phyloP scores from a whole-genome alignment of 257 asterid species.

The Ocimum tenuiflorum region DNA sequence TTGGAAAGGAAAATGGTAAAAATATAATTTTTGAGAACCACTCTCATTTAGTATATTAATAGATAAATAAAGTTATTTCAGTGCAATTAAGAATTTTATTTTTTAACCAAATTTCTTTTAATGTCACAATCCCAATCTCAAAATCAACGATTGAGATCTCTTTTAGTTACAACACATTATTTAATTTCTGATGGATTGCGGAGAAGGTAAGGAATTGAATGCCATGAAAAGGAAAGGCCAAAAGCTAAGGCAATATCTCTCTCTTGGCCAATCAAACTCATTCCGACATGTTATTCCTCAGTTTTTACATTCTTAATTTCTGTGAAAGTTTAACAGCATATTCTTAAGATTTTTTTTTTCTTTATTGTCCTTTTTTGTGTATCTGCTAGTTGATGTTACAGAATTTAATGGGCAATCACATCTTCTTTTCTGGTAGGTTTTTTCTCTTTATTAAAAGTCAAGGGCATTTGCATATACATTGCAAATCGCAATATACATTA shows the following conservation, averaged over 20 bases:
- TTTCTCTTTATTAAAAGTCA: no score
- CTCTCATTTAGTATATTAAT: no score
- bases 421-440: neutral
- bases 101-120: no score
- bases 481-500: no score
- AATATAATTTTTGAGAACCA: no score
- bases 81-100: no score
- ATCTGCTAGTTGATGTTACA: neutral
- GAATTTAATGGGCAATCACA: neutral
- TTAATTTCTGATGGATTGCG: neutral
- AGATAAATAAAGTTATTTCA: no score
- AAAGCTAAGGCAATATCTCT: conserved; percentile 12
- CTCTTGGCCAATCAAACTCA: conserved; percentile 12
- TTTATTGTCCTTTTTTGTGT: neutral
- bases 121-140: no score
- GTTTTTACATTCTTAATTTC: conserved; percentile 15
- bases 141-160: no score
- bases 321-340: conserved; percentile 31
- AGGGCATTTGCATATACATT: no score
- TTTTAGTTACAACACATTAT: no score
- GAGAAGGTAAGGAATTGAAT: neutral
- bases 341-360: neutral
- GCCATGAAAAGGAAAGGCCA: conserved; percentile 19
- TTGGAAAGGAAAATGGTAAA: no score
- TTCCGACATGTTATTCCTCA: conserved; percentile 17